Base-by-base conservation (phyloP, 306 rosid species). In the Delonix regia region DNA sequence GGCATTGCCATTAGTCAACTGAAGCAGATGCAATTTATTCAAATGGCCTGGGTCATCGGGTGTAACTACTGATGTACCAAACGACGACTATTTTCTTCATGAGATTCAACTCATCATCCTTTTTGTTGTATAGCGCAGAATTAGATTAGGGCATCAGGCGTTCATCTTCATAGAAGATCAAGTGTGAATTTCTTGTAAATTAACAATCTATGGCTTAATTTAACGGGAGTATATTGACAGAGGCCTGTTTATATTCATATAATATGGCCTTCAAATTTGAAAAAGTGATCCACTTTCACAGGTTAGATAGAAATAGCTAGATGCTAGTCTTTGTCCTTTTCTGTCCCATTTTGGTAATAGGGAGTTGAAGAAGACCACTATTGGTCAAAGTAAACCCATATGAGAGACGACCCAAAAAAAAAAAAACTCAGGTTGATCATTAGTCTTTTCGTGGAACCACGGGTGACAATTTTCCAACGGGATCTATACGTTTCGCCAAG, bases 301-400 rank as follows among this genome's bases (percentile, higher is more conserved):
- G 13, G 33, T 39, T 36, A 11, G 36, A 5, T 7, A 68, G 28
- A 27, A 68, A 24, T 22, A 56, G 25, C 63, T 56, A 25, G 38
- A 28, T 4, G 22, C 21, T 12, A 67, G 73, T 48, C 39, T 44
- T 68, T 24, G 22, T 15, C 24, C 39, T 28, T 18, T 19, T 41
- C 52, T 34, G 76, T 47, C 24, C 3, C 12, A 12, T 15, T 48
- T 19, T 28, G 75, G 27, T 30, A 36, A 49, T n/a, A 34, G 7
- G 27, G 22, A 69, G 9, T 27, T 7, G n/a, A n/a, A 0, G 61
- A 47, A 71, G 64, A 55, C 66, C 10, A 53, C 0, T 3, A 21
- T 21, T 13, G 67, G 67, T 73, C 77, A 39, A 73, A 73, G 67
- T 73, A 73, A 71, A 51, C 47, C 62, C 59, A 69, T 18, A 9